A percentile compares a stretch with the other conserved stretches of the same genome.
Evolutionary conservation across 176 grass and related monocot species (phyloP).

Genomic region (Elymus sibiricus): DNA sequence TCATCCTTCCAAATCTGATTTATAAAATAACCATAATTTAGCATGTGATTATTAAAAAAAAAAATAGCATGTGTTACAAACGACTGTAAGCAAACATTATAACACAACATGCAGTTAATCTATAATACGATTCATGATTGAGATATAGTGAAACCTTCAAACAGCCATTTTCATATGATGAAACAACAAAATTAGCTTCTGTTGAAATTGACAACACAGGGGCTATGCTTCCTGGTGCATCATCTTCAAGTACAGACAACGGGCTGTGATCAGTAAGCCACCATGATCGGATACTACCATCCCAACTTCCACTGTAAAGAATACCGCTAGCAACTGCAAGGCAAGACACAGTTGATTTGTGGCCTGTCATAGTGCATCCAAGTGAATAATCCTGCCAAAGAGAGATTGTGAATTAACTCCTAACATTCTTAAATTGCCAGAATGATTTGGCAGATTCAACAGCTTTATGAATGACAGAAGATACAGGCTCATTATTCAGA

Average conservation of each 20-base stretch:
- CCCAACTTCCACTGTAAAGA: conserved; percentile 97
- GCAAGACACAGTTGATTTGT: conserved; percentile 90
- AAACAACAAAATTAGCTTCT: conserved; percentile 55
- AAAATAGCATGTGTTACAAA: neutral
- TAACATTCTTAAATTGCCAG: conserved; percentile 4
- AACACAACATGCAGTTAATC: neutral
- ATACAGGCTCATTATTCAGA: neutral
- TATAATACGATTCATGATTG: neutral
- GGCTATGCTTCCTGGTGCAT: conserved; percentile 49
- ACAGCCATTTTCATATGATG: conserved; percentile 85
- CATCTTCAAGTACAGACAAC: conserved; percentile 68
- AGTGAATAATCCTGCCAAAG: conserved; percentile 83
- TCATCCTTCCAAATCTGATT: conserved; percentile 90
- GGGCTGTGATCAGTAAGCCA: conserved; percentile 92
- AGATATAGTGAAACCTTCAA: conserved; percentile 61
- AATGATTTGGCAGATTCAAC: neutral
- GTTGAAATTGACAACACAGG: conserved; percentile 86
- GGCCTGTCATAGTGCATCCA: conserved; percentile 76
- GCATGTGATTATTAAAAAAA: too few species aligned
- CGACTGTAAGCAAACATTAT: neutral
- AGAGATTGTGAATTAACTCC: conserved; percentile 28
- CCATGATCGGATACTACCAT: conserved; percentile 85
- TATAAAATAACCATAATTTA: conserved; percentile 19
- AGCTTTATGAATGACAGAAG: neutral
- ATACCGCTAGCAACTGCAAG: conserved; percentile 68